Evolutionary conservation across 352 stramenopile genomes (phyloP), one percentile per base, ranked within the genome.

Genomic region (Phytopythium mirpurense): DNA sequence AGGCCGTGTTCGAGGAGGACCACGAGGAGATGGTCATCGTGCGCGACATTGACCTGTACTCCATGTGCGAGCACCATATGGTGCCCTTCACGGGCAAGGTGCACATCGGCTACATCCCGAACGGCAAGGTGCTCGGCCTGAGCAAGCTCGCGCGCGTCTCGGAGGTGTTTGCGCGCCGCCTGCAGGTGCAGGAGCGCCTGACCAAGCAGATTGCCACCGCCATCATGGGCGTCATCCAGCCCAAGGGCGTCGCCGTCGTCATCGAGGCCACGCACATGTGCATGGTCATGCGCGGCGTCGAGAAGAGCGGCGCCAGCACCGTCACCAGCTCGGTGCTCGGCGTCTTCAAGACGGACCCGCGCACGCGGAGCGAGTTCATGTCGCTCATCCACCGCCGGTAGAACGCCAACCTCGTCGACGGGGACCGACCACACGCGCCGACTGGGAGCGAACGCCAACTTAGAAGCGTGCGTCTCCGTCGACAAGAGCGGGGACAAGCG

Each of bases 21-120:
- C 91, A 98, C 65, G 87, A 98, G 61, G 96, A 99, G 68, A 99
- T 99, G 93, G 96, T 99, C 19, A 95, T 99, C 49, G 97, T 99
- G 12, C 93, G 96, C 56, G 95, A 99, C 74, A 99, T 99, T 74
- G 94, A 98, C 60, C 89, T 99, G 44, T 97, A 98, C 75, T 98
- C 84, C 60, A 88, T 99, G 70, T 99, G 97, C 65, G 97, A 99
- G 73, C 97, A 99, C 81, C 97, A 99, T 71, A 98, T 99, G 90
- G 90, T 99, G 43, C 97, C 97, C 21, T 99, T 99, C 72, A 95
- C 86, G n/a, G 97, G 97, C 51, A 97, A 97, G 50, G 89, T 95
- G 32, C 88, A 97, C 72, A 97, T 97, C 51, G 89, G 86, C 8
- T 97, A 97, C 72, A 97, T 98, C 59, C 95, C 95, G 2, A 95